A percentile compares a stretch with the other conserved stretches of the same genome.
Conservation (phyloP, 306 rosid genomes). For the Luffa aegyptiaca region DNA sequence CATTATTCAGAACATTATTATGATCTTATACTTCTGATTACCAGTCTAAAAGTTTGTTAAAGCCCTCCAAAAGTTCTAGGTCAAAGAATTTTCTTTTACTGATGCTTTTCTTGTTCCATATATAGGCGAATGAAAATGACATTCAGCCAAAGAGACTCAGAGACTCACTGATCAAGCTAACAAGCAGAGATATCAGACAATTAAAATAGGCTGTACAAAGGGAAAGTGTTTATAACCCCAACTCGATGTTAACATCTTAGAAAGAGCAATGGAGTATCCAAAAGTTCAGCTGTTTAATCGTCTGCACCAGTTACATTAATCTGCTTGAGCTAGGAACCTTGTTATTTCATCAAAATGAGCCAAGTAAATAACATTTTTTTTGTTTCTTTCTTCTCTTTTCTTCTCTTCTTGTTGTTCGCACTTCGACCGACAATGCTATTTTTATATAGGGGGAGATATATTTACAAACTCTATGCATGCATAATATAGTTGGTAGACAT, state of each 20-base stretch:
- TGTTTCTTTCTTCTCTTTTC: not conserved
- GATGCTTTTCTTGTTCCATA: conserved; percentile 4
- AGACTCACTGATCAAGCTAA: conserved; percentile 31
- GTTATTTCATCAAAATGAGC: not conserved
- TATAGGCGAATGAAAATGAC: conserved; percentile 37
- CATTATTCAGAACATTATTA: not conserved
- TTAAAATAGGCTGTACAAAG: not conserved
- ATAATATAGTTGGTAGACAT: not conserved
- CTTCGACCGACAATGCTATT: not conserved
- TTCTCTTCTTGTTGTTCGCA: not conserved
- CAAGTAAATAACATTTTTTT: not conserved
- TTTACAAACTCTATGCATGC: not conserved
- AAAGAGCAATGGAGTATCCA: not conserved
- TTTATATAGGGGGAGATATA: not conserved
- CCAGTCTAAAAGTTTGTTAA: not conserved
- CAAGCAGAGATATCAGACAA: conserved; percentile 1
- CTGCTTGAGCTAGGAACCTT: not conserved
- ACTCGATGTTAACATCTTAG: not conserved
- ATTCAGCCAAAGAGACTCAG: conserved; percentile 35
- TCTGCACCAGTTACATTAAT: not conserved
- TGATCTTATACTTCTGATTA: not conserved
- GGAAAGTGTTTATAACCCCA: conserved; percentile 9
- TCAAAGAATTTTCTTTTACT: not conserved
- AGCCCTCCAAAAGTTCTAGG: not conserved
- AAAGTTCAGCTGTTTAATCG: not conserved